phyloP scores from a whole-genome alignment of 768 basidiomycete genomes.

The Russula abietina region DNA sequence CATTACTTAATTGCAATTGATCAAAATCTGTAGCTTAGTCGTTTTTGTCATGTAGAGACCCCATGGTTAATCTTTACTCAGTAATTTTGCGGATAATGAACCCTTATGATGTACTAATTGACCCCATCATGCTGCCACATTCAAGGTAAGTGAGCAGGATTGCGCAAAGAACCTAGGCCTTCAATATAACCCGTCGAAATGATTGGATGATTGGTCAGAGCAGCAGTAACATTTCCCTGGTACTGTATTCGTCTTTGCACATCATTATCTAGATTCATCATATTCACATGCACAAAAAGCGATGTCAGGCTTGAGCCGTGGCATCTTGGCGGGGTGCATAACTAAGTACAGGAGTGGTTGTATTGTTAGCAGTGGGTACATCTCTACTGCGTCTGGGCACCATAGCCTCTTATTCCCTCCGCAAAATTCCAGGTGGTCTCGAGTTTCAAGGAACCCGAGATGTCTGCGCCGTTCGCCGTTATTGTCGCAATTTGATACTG shows the following conservation, averaged over 20 bases:
- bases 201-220: neutral
- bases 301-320: neutral
- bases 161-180: neutral
- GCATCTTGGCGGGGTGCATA: neutral
- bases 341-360: conserved; percentile 2
- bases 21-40: conserved; percentile 12
- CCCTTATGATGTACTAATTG: neutral
- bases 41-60: neutral
- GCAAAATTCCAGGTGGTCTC: conserved; percentile 90
- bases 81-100: neutral
- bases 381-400: conserved; percentile 76
- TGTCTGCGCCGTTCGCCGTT: conserved; percentile 64
- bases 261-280: neutral
- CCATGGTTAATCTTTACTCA: neutral
- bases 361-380: neutral
- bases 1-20: neutral
- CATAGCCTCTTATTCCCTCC: conserved; percentile 87
- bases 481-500: conserved; percentile 95
- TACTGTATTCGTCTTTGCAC: no score
- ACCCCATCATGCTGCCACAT: neutral
- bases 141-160: neutral
- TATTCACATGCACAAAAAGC: neutral
- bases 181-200: neutral
- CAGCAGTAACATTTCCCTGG: no score
- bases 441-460: conserved; percentile 71